Evolutionary conservation across 2,329 filamentous ascomycete species (phyloP), one percentile per base, ranked within the genome.

Genomic region (Trichoderma sp.): DNA sequence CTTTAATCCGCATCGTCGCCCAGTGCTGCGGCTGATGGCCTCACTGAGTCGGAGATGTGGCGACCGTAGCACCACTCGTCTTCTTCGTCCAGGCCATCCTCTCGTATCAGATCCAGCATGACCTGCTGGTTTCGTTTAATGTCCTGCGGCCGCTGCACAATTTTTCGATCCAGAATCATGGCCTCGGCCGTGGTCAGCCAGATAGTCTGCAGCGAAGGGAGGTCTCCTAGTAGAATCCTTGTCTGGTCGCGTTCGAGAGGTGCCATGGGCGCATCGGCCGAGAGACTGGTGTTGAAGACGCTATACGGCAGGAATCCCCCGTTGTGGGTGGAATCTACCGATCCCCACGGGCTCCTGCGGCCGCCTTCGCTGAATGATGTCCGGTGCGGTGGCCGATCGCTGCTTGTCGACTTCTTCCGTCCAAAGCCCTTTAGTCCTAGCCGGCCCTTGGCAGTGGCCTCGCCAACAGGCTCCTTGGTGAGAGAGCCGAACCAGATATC

Each of bases 121-220:
- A 90, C 84, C 70, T 87, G 83, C 13, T 84, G 85, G 67, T 89
- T 89, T 48, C 87, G 83, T 74, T 87, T 88, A 71, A 90, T 90
- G 69, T 89, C 86, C 68, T 85, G 80, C 0, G 86, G 79, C 25
- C 84, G 80, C 68, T 84, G 80, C 6, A 90, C 87, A 63, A 90
- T 86, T 35, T 81, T 82, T 37, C 87, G 81, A 59, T 89, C 82
- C 5, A 90, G 77, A 35, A 90, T 87, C 42, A 89, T 74, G 4
- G 87, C 85, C 73, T 90, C 88, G 19, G 88, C 88, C 0, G 87
- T 89, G 25, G 83, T 80, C n/a, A 84, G 76, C 87, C 88, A 90
- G 42, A 90, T 85, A 59, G 87, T 82, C 68, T 87, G 85, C 32
- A 90, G 73, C 6, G 81, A 78, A 0, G 87, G 87, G 13, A 89